Conservation (phyloP, 1,284 basidiomycete species). For the Pseudozyma sp. region DNA sequence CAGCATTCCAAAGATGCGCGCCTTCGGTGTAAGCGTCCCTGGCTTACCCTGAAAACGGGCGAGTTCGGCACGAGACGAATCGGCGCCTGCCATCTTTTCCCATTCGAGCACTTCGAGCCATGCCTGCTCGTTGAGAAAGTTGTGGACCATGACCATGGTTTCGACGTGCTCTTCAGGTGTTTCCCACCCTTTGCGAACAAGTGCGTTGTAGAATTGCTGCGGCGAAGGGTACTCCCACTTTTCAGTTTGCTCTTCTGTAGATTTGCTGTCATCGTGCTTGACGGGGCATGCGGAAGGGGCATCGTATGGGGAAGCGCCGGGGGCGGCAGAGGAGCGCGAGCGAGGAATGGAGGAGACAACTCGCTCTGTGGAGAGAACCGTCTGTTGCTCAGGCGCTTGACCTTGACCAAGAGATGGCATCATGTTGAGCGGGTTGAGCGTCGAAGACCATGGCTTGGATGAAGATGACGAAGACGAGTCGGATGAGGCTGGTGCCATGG, state of each 20-base stretch:
- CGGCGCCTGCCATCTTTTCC: constrained; percentile 74
- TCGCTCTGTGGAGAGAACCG: constrained; percentile 80
- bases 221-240: constrained; percentile 97
- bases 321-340: constrained; percentile 70
- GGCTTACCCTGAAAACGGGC: constrained; percentile 90
- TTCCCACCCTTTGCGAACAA: constrained; percentile 96
- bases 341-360: constrained; percentile 88
- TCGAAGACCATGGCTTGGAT: constrained; percentile 45
- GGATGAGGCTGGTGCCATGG: constrained; percentile 31
- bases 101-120: constrained; percentile 95
- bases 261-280: constrained; percentile 43
- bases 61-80: constrained; percentile 73
- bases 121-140: constrained; percentile 95
- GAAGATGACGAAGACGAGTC: constrained; percentile 13
- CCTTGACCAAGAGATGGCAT: constrained; percentile 85
- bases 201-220: constrained; percentile 98
- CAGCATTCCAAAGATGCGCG: constrained; percentile 83
- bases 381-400: constrained; percentile 75
- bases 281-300: constrained; percentile 64
- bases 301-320: constrained; percentile 65
- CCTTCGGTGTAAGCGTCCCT: constrained; percentile 83
- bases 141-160: constrained; percentile 98
- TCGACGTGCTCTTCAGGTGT: constrained; percentile 96
- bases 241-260: constrained; percentile 57
- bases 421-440: constrained; percentile 83